Evolutionary conservation across 2,329 filamentous ascomycete genomes (phyloP), one percentile per base, ranked within the genome.

Genomic region (Huntiella abstrusa): DNA sequence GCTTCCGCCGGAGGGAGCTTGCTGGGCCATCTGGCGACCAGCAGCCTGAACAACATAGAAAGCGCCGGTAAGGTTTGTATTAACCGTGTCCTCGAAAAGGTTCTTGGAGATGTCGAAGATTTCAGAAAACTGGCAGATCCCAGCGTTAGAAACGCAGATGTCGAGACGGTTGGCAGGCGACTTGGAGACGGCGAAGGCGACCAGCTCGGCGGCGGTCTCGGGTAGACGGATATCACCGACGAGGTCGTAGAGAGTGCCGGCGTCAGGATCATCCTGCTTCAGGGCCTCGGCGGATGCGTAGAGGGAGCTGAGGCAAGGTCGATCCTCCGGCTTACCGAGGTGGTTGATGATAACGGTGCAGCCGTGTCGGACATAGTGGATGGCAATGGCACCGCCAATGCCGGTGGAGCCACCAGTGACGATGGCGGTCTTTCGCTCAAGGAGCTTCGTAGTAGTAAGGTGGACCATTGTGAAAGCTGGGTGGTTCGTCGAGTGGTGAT

Each of bases 41-140:
- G 84, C 86, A 0, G 85, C 83, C 66, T 93, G 86, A 15, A 82
- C 79, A 33, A 83, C 71, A 64, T 86, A 87, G 65, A 92, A 93
- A 12, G 85, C 82, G 40, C 86, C 86, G 54, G 80, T 77, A 53
- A 94, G 75, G 62, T 94, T 94, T 42, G 83, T 88, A 34, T 73
- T 67, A 35, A 92, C 67, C 2, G 85, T 92, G 46, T 69, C 67
- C 51, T 71, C 64, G 56, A 86, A 81, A 46, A 92, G 75, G 48
- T 79, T 71, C 1, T 76, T 71, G 7, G 75, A 68, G 39, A 93
- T 71, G 15, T 80, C 75, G 17, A 95, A 63, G 57, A 95, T 92
- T 53, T 92, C 83, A 49, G 80, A 80, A 62, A 95, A 95, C 52
- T 82, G 73, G 67, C 85, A 94, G 49, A 94, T 73, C 5, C 86